Base-by-base conservation (phyloP, 208 protist species). In the Leishmania mexicana region DNA sequence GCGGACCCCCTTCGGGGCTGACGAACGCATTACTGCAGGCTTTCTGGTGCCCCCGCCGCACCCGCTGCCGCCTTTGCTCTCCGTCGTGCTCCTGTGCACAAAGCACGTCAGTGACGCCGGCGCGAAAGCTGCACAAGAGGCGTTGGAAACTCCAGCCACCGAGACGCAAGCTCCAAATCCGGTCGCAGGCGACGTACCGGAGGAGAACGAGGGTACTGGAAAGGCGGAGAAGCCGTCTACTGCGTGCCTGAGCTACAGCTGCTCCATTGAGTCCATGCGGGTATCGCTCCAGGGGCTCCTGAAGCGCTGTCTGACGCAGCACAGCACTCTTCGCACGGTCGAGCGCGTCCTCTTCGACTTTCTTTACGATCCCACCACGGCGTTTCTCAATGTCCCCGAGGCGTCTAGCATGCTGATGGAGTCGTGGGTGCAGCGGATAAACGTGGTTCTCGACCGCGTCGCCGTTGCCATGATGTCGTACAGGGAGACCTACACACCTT, bases 261-360 rank as follows among this genome's bases (percentile, higher is more conserved):
- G 86, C 58, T 85, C 80, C 51, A 72, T 88, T 0, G 80, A 87
- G 21, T 87, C 94, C 75, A 95, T 99, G 67, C 87, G 84, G 15
- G 88, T 79, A 38, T 85, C 88, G 54, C 76, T 98, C 31, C 70
- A 87, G 74, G 83, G 89, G n/a, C 81, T 98, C 24, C 84, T 98
- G 45, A 91, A 92, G 68, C 92, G 96, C 15, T 96, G 87, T 65
- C 81, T 99, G 53, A 82, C 74, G 19, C 60, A 89, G 45, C 90
- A 97, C 81, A 85, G 85, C 49, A 96, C 96, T 74, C 88, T 99
- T 45, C 97, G 95, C 64, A 93, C 97, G 35, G 84, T 99, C 1
- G 97, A 99, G 84, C 92, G 92, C 10, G 83, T 85, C 38, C 78
- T 98, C 70, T 96, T 98, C 82, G 94, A 90, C 78, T 98, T 99